Base-by-base conservation (phyloP, 2,329 filamentous ascomycete genomes). In the Ascochyta koolunga region DNA sequence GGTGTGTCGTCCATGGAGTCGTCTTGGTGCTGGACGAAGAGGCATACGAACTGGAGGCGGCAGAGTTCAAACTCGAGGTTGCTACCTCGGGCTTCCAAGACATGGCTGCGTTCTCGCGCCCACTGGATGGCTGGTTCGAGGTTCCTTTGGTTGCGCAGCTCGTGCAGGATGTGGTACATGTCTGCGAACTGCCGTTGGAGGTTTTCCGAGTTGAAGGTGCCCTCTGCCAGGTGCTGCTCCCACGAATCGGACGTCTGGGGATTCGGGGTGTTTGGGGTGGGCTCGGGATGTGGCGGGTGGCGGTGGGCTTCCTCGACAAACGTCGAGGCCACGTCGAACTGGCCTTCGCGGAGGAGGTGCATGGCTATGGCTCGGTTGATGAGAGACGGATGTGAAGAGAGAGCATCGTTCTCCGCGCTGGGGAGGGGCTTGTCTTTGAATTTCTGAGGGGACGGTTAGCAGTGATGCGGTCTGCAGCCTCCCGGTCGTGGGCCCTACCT, bases 11-110 rank as follows among this genome's bases (percentile, higher is more conserved):
- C 60, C 2, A 75, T 76, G 42, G 82, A 78, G 40, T 84, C 80
- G 8, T 85, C 32, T 9, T 39, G 50, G 5, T 56, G 47, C 24
- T 62, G 60, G n/a, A 65, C 50, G 75, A 96, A 96, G 1, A 97
- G 82, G 84, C 90, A 93, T 29, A 98, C 84, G 66, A 90, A 99
- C 64, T 96, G 91, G 16, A 98, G 81, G 61, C 91, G 89, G 76
- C 88, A 91, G 2, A 99, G 86, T 69, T 99, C 93, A 60, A 98
- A 99, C 72, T 98, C 93, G 2, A 99, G 84, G 65, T 96, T 96
- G 68, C 91, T 96, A 3, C 93, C 93, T 41, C 91, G 85, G 4
- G 84, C 83, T 68, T 96, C 91, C 2, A 99, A 82, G 22, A 86
- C 80, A 5, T 77, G 74, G 54, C 86, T 88, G 67, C 97, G 89